Evolutionary conservation across 148 eudicot genomes (phyloP).

Genomic region (Hydrangea macrophylla): DNA sequence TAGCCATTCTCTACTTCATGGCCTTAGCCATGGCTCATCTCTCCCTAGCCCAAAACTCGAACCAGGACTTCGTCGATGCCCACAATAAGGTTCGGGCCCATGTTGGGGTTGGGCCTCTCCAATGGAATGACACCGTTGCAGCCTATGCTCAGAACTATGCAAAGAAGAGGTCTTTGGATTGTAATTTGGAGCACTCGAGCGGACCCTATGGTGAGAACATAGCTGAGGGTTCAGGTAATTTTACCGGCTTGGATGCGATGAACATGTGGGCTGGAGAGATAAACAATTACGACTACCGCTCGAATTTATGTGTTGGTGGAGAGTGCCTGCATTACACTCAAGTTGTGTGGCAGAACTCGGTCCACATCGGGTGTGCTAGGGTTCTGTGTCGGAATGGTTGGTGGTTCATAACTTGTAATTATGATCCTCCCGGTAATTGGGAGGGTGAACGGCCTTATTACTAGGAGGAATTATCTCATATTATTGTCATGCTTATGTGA

Average conservation of each 20-base stretch:
- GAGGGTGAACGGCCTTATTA: slow-evolving; percentile 42
- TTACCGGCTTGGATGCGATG: slow-evolving; percentile 29
- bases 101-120: slow-evolving; percentile 25
- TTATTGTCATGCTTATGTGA: no score
- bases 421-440: slow-evolving; percentile 52
- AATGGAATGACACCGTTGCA: slow-evolving; percentile 44
- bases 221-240: slow-evolving; percentile 23
- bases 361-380: slow-evolving; percentile 48
- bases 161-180: slow-evolving; percentile 26
- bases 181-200: slow-evolving; percentile 31
- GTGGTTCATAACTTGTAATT: slow-evolving; percentile 42
- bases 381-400: slow-evolving; percentile 39
- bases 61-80: slow-evolving; percentile 26
- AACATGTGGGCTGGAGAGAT: slow-evolving; percentile 37
- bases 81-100: slow-evolving; percentile 44
- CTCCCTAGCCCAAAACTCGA: slow-evolving; percentile 18
- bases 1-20: slow-evolving; percentile 1
- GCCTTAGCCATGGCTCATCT: slow-evolving; percentile 11
- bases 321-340: slow-evolving; percentile 44
- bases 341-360: no score
- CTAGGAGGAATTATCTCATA: neutral
- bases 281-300: slow-evolving; percentile 16
- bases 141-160: slow-evolving; percentile 40
- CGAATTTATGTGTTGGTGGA: slow-evolving; percentile 34
- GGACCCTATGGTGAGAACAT: slow-evolving; percentile 27